Evolutionary conservation across 2,329 filamentous ascomycete species (phyloP).

Genomic region (Cordyceps javanica): DNA sequence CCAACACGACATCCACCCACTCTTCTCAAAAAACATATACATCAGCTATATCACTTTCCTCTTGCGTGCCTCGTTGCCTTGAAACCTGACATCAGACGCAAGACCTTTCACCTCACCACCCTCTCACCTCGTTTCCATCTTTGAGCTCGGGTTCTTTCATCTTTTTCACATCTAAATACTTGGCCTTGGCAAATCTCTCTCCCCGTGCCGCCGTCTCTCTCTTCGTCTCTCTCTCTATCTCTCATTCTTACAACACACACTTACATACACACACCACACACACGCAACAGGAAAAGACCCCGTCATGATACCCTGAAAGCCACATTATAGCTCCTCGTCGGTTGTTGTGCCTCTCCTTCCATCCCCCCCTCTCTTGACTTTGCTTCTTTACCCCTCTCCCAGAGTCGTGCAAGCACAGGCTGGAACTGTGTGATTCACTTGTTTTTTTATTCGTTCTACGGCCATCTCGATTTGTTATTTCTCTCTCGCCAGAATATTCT

Average conservation of each 20-base stretch:
- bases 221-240: background rate
- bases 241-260: background rate
- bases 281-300: too few relatives aligned
- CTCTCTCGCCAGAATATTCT: background rate
- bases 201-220: too few relatives aligned
- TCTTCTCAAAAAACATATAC: background rate
- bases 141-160: too few relatives aligned
- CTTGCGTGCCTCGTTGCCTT: background rate
- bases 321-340: background rate
- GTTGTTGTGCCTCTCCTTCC: background rate
- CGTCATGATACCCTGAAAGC: background rate
- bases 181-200: too few relatives aligned
- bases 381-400: background rate
- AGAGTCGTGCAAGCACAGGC: constrained; percentile 9
- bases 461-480: background rate
- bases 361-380: background rate
- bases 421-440: constrained; percentile 11
- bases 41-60: too few relatives aligned
- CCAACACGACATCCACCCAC: background rate
- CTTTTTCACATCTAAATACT: too few relatives aligned
- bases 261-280: too few relatives aligned
- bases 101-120: background rate
- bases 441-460: too few relatives aligned
- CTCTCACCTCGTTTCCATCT: background rate
- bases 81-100: background rate